Evolutionary conservation across 1,284 basidiomycete genomes (phyloP), one percentile per base, ranked within the genome.

Genomic region (Sphaerobolus stellatus): DNA sequence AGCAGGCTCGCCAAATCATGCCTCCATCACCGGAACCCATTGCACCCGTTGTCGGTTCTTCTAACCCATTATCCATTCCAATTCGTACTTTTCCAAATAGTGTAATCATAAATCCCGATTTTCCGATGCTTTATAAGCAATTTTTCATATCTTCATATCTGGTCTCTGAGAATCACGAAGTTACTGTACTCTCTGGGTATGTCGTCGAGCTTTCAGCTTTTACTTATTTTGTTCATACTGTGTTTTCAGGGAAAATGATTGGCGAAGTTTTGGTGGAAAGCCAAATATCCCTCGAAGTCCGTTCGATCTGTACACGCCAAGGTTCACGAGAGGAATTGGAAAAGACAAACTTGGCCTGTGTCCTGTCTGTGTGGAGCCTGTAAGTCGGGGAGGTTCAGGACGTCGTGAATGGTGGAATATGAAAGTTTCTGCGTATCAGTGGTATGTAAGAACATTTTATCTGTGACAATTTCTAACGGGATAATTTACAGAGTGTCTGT

Each of bases 371-470:
- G 68, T 82, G 41, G 89, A 92, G 68, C 65, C 72, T 29, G 66
- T 65, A 6, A 71, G 71, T 38, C 76, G 88, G 11, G 88, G 88
- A 1, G 88, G 90, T 0, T 79, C 80, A 56, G 80, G 80, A 6
- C 80, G 78, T 61, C 74, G 75, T 33, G 61, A 85, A 29, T 90
- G 90, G 87, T 68, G 90, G 22, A 80, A 82, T 1, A 90, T 84
- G 81, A 90, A 91, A 64, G 84, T 87, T 62, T 88, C 84, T 22
- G 88, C 88, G 24, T 91, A 84, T 72, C 90, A 90, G 88, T 90
- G 71, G 84, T 83, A 61, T 43, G 63, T 64, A n/a, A n/a, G 29
- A 18, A 46, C 14, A 22, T 33, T 47, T 57, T 14, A n/a, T 24
- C 53, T 20, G 16, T 30, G 43, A n/a, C 14, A 18, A 34, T 20